Evolutionary conservation across 108 stramenopile genomes (phyloP).

Genomic region (Cyclotella distinguenda): DNA sequence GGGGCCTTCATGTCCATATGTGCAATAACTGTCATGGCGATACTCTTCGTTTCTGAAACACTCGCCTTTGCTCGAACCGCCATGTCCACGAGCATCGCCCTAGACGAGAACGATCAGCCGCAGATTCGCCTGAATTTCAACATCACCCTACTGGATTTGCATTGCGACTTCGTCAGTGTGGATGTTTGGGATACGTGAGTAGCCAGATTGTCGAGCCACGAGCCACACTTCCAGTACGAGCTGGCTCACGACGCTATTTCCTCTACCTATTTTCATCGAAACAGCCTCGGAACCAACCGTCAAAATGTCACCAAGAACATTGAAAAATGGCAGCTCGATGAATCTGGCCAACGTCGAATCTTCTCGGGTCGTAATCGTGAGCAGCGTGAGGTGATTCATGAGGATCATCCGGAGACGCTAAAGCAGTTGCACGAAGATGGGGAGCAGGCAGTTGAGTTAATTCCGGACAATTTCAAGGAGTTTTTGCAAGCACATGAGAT

Average conservation of each 20-base stretch:
- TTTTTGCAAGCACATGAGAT: conserved; percentile 73
- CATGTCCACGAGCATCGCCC: conserved; percentile 76
- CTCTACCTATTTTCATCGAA: too few relatives aligned
- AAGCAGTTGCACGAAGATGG: conserved; percentile 83
- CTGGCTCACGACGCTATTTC: too few relatives aligned
- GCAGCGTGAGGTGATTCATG: conserved; percentile 80
- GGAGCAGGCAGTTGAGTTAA: conserved; percentile 64
- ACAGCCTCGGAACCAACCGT: conserved; percentile 91
- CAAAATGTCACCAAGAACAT: conserved; percentile 97
- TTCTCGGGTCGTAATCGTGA: conserved; percentile 93
- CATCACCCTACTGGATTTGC: conserved; percentile 86
- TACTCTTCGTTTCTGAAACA: conserved; percentile 93
- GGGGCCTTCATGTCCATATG: conserved; percentile 84
- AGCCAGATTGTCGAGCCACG: too few relatives aligned
- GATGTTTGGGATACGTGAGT: conserved; percentile 93
- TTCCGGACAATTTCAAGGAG: conserved; percentile 55
- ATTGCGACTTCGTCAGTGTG: conserved; percentile 90
- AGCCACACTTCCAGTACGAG: too few relatives aligned
- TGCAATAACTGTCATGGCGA: conserved; percentile 81
- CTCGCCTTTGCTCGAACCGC: conserved; percentile 81
- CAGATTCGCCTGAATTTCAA: conserved; percentile 92
- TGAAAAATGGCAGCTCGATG: conserved; percentile 97
- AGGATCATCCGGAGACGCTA: conserved; percentile 83
- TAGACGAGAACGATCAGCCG: conserved; percentile 88
- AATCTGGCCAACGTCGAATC: conserved; percentile 69